phyloP scores from a whole-genome alignment of 192 early-diverging fungal species.

The Linnemannia elongata region DNA sequence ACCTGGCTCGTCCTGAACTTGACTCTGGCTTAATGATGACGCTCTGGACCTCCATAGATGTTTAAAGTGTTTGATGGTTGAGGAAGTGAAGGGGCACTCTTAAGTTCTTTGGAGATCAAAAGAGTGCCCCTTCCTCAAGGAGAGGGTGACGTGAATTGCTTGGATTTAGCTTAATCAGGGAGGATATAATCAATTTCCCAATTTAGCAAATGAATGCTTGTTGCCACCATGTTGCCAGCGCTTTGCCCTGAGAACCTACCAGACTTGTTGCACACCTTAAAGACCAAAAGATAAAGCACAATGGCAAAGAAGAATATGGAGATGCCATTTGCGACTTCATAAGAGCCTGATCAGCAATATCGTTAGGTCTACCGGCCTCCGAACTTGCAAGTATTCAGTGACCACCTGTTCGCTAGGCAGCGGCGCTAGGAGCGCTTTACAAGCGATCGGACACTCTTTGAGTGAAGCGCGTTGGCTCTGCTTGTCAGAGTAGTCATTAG shows the following conservation, averaged over 20 bases:
- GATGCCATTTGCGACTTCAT: not conserved
- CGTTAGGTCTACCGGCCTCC: not conserved
- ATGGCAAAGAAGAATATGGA: not conserved
- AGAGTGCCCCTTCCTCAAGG: too few relatives aligned
- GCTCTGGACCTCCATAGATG: constrained; percentile 33
- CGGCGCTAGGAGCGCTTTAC: not conserved
- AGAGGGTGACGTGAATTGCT: not conserved
- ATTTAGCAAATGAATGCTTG: not conserved
- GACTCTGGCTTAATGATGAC: constrained; percentile 21
- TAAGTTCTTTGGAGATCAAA: not conserved
- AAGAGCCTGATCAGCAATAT: not conserved
- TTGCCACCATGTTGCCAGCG: not conserved
- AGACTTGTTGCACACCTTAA: not conserved
- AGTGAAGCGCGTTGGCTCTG: not conserved
- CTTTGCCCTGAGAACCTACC: not conserved
- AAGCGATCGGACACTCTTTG: not conserved
- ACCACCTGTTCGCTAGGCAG: not conserved
- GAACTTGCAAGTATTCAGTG: not conserved
- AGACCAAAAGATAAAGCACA: not conserved
- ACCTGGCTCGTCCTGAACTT: constrained; percentile 1
- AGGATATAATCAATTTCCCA: not conserved
- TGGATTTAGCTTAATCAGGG: not conserved
- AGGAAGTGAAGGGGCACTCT: not conserved
- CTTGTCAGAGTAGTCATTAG: not conserved
- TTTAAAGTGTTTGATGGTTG: not conserved